These are phyloP conservation scores for Vinca minor DNA, from an alignment of 257 asterid species.

Conservation along the genomic window DNA sequence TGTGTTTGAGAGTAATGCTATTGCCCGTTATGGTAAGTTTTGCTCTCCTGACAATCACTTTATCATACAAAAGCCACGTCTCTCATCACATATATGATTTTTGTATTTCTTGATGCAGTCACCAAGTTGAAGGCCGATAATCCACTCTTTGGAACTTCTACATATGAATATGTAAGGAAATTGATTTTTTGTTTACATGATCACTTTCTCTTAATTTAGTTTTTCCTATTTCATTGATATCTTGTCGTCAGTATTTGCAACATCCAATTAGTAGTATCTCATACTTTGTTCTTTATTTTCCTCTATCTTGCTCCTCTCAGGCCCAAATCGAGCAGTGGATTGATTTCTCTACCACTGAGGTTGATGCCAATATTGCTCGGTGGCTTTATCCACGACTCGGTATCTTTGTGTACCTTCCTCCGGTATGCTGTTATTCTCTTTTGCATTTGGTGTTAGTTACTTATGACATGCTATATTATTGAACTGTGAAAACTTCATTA, in stretches of 20 bases:
- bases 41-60: neutral
- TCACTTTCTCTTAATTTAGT: neutral
- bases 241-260: neutral
- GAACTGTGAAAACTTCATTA: neutral
- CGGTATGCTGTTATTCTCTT: conserved; percentile 25
- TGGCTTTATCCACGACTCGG: conserved; percentile 78
- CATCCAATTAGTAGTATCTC: neutral
- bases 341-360: conserved; percentile 65
- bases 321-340: conserved; percentile 78
- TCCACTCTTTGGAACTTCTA: conserved; percentile 58
- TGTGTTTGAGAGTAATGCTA: conserved; percentile 86
- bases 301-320: conserved; percentile 28
- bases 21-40: conserved; percentile 76
- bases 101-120: conserved; percentile 33
- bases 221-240: neutral
- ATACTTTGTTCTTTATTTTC: neutral
- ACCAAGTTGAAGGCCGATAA: conserved; percentile 37
- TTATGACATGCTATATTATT: neutral
- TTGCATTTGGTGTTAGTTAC: neutral
- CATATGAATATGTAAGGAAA: conserved; percentile 60
- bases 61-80: too few relatives aligned
- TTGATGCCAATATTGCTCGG: conserved; percentile 34
- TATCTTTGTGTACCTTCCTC: conserved; percentile 32
- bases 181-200: neutral
- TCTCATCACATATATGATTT: neutral